Conservation (phyloP, 2,329 filamentous ascomycete species). For the Fusarium setosum region DNA sequence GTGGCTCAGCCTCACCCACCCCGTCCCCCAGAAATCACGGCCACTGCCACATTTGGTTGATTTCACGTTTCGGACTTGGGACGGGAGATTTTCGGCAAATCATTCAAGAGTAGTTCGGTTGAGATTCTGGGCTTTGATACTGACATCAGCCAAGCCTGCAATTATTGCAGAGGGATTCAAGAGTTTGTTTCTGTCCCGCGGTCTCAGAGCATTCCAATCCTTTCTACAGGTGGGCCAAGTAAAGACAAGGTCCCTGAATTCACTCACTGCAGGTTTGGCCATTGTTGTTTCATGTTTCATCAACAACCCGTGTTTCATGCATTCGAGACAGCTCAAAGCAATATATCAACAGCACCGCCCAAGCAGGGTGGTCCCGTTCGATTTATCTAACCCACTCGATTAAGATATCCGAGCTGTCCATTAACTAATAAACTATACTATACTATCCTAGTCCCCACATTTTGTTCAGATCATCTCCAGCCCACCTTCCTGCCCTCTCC, state of each 20-base stretch:
- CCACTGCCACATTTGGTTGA: slow-evolving; percentile 26
- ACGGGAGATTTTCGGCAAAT: slow-evolving; percentile 42
- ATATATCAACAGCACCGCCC: neutral
- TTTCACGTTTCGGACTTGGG: slow-evolving; percentile 33
- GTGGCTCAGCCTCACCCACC: slow-evolving; percentile 38
- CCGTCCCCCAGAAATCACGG: slow-evolving; percentile 18
- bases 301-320: neutral
- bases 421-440: too few relatives aligned
- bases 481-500: neutral
- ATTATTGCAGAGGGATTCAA: too few relatives aligned
- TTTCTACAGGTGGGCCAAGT: neutral
- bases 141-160: slow-evolving; percentile 2
- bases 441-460: too few relatives aligned
- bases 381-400: too few relatives aligned
- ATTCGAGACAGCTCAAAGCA: neutral
- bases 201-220: too few relatives aligned
- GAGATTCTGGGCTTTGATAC: neutral
- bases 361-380: too few relatives aligned
- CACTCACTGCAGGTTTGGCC: neutral
- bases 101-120: neutral
- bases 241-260: neutral
- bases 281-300: neutral
- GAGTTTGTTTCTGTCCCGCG: too few relatives aligned
- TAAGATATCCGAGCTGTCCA: too few relatives aligned
- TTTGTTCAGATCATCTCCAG: too few relatives aligned